Conservation (phyloP, 768 basidiomycete genomes). For the Agrocybe praecox region DNA sequence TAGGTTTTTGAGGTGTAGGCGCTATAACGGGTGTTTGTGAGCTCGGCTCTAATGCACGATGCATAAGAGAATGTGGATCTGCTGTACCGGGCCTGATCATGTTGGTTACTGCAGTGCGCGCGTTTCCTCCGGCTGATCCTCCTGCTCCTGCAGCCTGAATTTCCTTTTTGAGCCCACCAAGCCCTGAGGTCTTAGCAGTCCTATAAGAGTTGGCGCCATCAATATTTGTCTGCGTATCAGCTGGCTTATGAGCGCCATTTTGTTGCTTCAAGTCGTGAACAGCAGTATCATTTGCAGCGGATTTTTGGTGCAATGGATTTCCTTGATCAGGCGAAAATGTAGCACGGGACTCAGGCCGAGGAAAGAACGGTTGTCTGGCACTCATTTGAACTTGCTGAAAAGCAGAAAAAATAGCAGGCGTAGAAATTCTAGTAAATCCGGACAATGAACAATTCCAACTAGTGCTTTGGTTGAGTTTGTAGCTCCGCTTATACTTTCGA, state of each 20-base stretch:
- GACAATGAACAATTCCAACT: no score
- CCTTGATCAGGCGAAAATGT: conserved; percentile 6
- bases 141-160: conserved; percentile 10
- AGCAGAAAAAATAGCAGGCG: no score
- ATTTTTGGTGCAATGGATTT: conserved; percentile 12
- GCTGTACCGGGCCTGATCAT: conserved; percentile 28
- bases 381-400: conserved; percentile 8
- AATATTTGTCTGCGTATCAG: not conserved
- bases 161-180: conserved; percentile 11
- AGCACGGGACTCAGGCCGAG: conserved; percentile 6
- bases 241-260: not conserved
- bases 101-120: not conserved
- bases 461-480: no score
- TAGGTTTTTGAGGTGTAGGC: conserved; percentile 23
- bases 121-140: conserved; percentile 5
- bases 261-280: not conserved
- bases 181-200: conserved; percentile 11
- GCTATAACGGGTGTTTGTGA: conserved; percentile 15
- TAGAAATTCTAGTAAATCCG: no score
- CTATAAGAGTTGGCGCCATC: not conserved
- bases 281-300: not conserved
- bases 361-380: conserved; percentile 19
- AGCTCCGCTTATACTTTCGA: no score
- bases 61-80: conserved; percentile 20
- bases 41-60: not conserved